Evolutionary conservation across 78 protist species (phyloP), one percentile per base, ranked within the genome.

Genomic region (Protostelium mycophagum): DNA sequence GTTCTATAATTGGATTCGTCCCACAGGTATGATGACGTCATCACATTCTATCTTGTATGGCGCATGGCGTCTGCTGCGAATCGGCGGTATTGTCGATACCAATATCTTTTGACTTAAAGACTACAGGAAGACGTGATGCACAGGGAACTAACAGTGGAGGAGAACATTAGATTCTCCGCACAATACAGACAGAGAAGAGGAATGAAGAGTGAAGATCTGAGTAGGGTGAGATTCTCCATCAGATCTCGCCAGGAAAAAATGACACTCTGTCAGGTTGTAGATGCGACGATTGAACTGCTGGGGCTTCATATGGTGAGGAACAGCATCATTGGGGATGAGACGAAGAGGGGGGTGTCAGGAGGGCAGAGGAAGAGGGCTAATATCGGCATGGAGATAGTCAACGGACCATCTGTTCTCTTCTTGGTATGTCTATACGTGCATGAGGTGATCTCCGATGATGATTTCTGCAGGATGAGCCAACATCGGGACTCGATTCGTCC

Each of bases 321-420:
- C 73, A 51, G 5, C 73, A 51, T 91, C 28, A 91, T 91, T 0
- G 94, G 94, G 31, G 89, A 91, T 85, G 91, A 88, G 87, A 88
- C 88, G 87, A 36, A 89, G 35, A 84, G 94, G 36, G 96, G 94
- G 83, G 83, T 94, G n/a, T 86, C 91, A 5, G 96, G 96, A 35
- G 96, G 96, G 37, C 93, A 94, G 88, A 87, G 90, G 92, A 94
- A 91, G 84, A 83, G 96, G 37, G 96, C 91, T 29, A 87, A 92
- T 25, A 91, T 94, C 39, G 96, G 92, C 83, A 91, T 93, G 36
- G 91, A 88, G 39, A 29, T 93, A 84, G 95, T 93, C n/a, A 93
- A 93, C 83, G 63, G 63, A 1, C 84, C 28, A 10, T 34, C 37
- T 16, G 39, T 86, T 34, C 29, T 86, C 16, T 29, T 86, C 63